Base-by-base conservation (phyloP, 441 rosid genomes). In the Brassica hybrid region DNA sequence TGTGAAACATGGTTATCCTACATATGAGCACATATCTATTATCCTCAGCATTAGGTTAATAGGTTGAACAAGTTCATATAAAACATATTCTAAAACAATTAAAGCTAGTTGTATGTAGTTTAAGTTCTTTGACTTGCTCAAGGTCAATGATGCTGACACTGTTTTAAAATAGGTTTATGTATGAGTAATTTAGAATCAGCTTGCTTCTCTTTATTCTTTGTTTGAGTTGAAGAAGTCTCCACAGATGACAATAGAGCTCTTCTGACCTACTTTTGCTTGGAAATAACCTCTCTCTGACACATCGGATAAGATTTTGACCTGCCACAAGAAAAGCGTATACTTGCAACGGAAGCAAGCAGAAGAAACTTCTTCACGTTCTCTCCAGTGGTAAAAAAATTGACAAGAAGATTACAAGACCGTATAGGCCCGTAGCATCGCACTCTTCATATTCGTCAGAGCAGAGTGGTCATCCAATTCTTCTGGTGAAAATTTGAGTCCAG, bases 101-200 rank as follows among this genome's bases (percentile, higher is more conserved):
- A 67, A 59, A 32, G 64, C 69, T 1, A 78, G 57, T 72, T 72
- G 63, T 38, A 72, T 66, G 57, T 72, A 34, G 54, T 77, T 77
- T 77, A 41, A n/a, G 11, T 66, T 48, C 19, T n/a, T 77, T 77
- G 56, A 58, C 34, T 65, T 77, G 62, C 13, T n/a, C 48, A 43
- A n/a, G 4, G 61, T n/a, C 48, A 43, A 18, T 7, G 27, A 57
- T 71, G 71, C 14, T 65, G 36, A 1, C 14, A 56, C 17, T 71
- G 45, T 63, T 56, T 21, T 17, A 61, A 69, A 61, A 9, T 45
- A 45, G 16, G 59, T 30, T 43, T 66, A 66, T 50, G 11, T 67
- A 56, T 3, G 61, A 57, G 19, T 57, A 12, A 25, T 30, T 30
- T 8, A 18, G 67, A 45, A 67, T 19, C 19, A 50, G 70, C 54